Base-by-base conservation (phyloP, 1,284 basidiomycete species). In the Anthracocystis panici-leucophaei region DNA sequence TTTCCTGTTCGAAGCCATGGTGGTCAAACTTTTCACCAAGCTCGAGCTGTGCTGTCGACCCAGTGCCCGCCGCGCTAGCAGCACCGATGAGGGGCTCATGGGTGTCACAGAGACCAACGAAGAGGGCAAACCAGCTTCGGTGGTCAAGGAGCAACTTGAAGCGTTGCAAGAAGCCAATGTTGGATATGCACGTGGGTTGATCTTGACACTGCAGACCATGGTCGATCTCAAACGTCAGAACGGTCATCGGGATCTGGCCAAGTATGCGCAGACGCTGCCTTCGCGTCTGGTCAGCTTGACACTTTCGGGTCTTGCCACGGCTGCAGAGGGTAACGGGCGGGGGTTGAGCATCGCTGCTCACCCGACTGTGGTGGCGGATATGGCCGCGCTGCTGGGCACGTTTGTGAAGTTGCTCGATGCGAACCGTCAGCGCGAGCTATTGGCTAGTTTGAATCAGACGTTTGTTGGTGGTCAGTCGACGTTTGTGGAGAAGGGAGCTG, bases 1-100 rank as follows among this genome's bases (percentile, higher is more conserved):
- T 0, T 88, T 90, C 23, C 88, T 98, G 27, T 98, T 97, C 85
- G 93, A 94, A 83, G 91, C 89, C 7, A 89, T 98, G 31, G 90
- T 94, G 42, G 89, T 94, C 49, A 90, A 92, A 23, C 87, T 98
- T 12, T 90, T 89, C 0, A 91, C 92, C 1, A 93, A 94, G 84
- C 87, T 98, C 27, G 92, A 94, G 1, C 90, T 91, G 5, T 85
- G 97, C 14, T 90, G 95, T 72, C 88, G 89, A 9, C 86, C 92
- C 3, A 91, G 96, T 63, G 87, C 87, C 61, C 21, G 77, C 76
- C 38, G 29, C 25, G 29, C 21, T 14, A n/a, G 31, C 42, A 25
- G 57, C 52, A 23, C 27, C 41, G 33, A 9, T 2, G 49, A 23
- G 5, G 56, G 40, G 25, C 25, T 56, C 1, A 84, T 93, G 29